Base-by-base conservation (phyloP, 108 stramenopile species). In the Epithemia pelagica region DNA sequence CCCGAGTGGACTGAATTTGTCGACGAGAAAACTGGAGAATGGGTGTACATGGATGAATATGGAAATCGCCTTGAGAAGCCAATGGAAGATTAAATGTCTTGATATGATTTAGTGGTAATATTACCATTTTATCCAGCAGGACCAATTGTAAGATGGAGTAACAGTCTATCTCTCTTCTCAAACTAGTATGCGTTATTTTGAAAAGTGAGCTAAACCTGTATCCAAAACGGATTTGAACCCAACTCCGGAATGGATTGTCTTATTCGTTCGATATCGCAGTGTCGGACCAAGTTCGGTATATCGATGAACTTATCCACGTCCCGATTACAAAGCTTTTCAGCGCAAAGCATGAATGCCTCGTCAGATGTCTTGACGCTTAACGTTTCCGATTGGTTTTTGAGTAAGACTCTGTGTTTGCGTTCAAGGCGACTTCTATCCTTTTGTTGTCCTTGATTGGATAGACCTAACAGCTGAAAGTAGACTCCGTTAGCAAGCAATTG, bases 1-100 rank as follows among this genome's bases (percentile, higher is more conserved):
- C 74, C 64, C 26, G 91, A 89, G 64, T 92, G 91, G 91, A 92
- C 91, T 32, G 91, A 92, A 66, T 92, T 92, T 57, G 72, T 89
- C 28, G 91, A 92, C 72, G 88, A 92, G 61, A 89, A 92, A 75
- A 92, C 88, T 33, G 88, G 91, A 32, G 87, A 92, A 68, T 88
- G 85, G 86, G 88, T 89, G 21, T 78, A 82, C 67, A 73, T 92
- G 52, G 87, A 92, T 74, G 91, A 89, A 73, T 89, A 66, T 79
- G 90, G 90, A 23, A 61, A 86, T 28, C 62, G 82, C 53, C 66
- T 86, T 52, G 78, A 74, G 21, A 75, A 80, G 58, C 73, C 82
- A 54, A 52, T 28, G 28, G 64, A 32, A 30, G 54, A 30, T n/a
- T 28, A 25, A 20, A 32, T 64, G n/a, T 33, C 63, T 56, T 25